Base-by-base conservation (phyloP, 257 asterid species). In the Linaria vulgaris region DNA sequence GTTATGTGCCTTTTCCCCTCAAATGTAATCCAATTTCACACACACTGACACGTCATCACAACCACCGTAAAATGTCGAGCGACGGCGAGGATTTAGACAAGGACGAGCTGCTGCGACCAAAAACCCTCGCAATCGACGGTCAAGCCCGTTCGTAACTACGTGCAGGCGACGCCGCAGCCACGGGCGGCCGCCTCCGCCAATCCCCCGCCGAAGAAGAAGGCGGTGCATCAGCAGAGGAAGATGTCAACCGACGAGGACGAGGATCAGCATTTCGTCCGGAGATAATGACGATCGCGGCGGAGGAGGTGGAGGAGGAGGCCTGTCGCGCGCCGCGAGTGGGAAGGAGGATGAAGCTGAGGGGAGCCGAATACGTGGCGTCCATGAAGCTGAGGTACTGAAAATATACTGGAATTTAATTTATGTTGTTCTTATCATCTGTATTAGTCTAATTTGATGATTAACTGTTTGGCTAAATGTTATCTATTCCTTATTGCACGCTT, bases 261-360 rank as follows among this genome's bases (percentile, higher is more conserved):
- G 20, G 99, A 92, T 92, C 70, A 92, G 99, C 79, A 92, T 89
- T 72, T 92, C 99, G 4, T 92, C 99, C 1, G 97, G 99, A 1
- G 99, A 92, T 51, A 97, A 92, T 80, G 96, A 87, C 56, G 97
- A 85, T 62, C 82, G 79, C 52, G 83, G 83, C 56, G n/a, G n/a
- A n/a, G n/a, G n/a, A n/a, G n/a, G n/a, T n/a, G 72, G 78, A 52
- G 83, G 83, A 51, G 72, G 83, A 46, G 76, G n/a, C n/a, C n/a
- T 66, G 30, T 83, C 77, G 56, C 82, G 92, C 37, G 75, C 70
- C 0, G 79, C 78, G 45, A 68, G 77, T 61, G 87, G 81, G 64
- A 85, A 60, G 65, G 90, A 86, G 22, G 96, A 85, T 92, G 94
- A 88, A 95, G 83, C 56, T 97, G 96, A 11, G 97, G 59, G 56